Percentiles rank a stretch among this genome's conserved stretches.
Conservation (phyloP, 345 rosid species). For the Linum tenue region DNA sequence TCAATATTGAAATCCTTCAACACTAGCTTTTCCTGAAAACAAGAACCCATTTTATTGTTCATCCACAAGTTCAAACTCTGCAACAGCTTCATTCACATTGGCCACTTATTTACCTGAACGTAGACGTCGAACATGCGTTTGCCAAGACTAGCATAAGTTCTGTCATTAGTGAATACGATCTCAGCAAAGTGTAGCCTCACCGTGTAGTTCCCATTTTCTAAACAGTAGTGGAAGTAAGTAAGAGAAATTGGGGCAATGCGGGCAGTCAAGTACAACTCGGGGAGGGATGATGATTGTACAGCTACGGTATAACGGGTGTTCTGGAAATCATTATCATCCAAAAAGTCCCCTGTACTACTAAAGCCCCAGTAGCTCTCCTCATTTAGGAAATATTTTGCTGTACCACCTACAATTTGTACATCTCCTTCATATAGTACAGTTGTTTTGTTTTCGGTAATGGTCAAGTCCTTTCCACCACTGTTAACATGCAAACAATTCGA, state of each 20-base stretch:
- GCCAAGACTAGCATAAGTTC: slow-evolving; percentile 16
- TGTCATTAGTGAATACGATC: slow-evolving; percentile 17
- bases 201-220: slow-evolving; percentile 17
- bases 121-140: slow-evolving; percentile 23
- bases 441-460: slow-evolving; percentile 4
- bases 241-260: slow-evolving; percentile 14
- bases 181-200: slow-evolving; percentile 27
- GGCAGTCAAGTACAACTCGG: slow-evolving; percentile 13
- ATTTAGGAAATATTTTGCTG: slow-evolving; percentile 8
- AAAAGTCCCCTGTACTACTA: slow-evolving; percentile 20
- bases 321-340: slow-evolving; percentile 13
- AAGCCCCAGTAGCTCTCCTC: slow-evolving; percentile 13
- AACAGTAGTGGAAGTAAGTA: slow-evolving; percentile 17
- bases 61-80: not conserved
- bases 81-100: not conserved
- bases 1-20: slow-evolving; percentile 11
- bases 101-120: slow-evolving; percentile 20
- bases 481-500: slow-evolving; percentile 11
- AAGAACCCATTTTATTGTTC: not conserved
- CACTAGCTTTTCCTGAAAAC: slow-evolving; percentile 4
- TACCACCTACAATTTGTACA: slow-evolving; percentile 6
- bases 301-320: slow-evolving; percentile 6
- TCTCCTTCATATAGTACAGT: slow-evolving; percentile 14
- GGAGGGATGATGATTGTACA: slow-evolving; percentile 3
- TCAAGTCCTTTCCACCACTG: slow-evolving; percentile 13